Base-by-base conservation (phyloP, 1,284 basidiomycete genomes). In the Cutaneotrichosporon spelunceum region DNA sequence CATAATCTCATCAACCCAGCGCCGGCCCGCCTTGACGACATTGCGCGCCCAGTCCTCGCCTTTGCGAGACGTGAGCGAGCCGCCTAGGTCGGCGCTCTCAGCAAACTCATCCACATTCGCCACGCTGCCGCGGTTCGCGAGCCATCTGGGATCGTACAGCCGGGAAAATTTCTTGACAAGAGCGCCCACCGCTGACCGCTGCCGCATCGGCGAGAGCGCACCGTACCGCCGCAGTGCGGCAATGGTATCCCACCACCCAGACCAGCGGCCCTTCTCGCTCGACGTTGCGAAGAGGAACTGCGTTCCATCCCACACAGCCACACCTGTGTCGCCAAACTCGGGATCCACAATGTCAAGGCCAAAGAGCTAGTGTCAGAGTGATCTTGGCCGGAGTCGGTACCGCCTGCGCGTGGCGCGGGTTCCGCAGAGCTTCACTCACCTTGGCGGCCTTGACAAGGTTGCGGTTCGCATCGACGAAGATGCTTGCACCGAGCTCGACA, bases 221-320 rank as follows among this genome's bases (percentile, higher is more conserved):
- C 94, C 95, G 75, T 96, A 98, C 61, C 91, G 83, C 84, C 87
- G 87, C 26, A 92, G 61, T 1, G 88, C 78, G 74, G 89, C 90
- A 53, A 87, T 70, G 4, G 84, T 86, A 70, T 88, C 86, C 84
- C 86, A 86, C 87, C 87, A 92, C n/a, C 78, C 56, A 0, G 66
- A 68, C 23, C 64, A 67, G 56, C 64, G 61, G 29, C 64, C 66
- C 50, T 65, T 57, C 11, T 53, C 80, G 83, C 65, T 70, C 86
- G 71, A 62, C 0, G 74, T 90, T 39, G 83, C 83, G 66, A 91
- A 81, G 11, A 90, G 74, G 59, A 94, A 85, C 45, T 85, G 71
- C 63, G 84, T 78, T 0, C 95, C 95, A 74, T 98, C 90, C 76
- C 76, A 78, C 47, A 78, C 72, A 2, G 71, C 74, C 0, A 74